Evolutionary conservation across 139 green algal species (phyloP).

Genomic region (Picochlorum sp.): DNA sequence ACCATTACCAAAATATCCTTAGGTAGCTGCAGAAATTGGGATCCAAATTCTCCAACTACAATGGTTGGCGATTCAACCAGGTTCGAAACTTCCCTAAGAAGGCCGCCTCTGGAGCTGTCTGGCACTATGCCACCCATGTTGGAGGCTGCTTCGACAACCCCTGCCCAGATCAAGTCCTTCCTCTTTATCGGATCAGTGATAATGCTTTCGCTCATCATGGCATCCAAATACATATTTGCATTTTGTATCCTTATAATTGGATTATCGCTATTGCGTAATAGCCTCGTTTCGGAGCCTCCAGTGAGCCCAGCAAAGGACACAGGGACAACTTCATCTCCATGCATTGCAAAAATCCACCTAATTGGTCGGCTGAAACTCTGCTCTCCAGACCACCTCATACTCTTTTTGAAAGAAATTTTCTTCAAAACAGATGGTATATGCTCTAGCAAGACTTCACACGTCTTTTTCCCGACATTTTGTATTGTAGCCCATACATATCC

Average conservation of each 20-base stretch:
- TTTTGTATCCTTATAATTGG: slow-evolving; percentile 13
- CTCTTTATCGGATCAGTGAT: slow-evolving; percentile 37
- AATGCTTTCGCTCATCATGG: slow-evolving; percentile 49
- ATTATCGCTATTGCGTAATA: slow-evolving; percentile 48
- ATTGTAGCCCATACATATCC: slow-evolving; percentile 85
- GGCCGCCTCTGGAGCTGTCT: slow-evolving; percentile 29
- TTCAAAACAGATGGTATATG: slow-evolving; percentile 64
- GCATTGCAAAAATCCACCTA: slow-evolving; percentile 89
- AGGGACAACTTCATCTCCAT: slow-evolving; percentile 61
- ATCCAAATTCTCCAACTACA: slow-evolving; percentile 70
- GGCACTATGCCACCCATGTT: slow-evolving; percentile 40
- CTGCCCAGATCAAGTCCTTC: slow-evolving; percentile 55
- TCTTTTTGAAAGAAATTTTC: slow-evolving; percentile 73
- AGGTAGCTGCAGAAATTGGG: slow-evolving; percentile 77
- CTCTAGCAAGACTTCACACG: slow-evolving; percentile 59
- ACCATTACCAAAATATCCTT: slow-evolving; percentile 94
- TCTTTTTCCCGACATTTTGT: slow-evolving; percentile 35
- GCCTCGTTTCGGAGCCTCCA: slow-evolving; percentile 35
- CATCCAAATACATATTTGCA: slow-evolving; percentile 52
- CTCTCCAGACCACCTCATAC: slow-evolving; percentile 77
- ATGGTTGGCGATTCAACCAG: slow-evolving; percentile 83
- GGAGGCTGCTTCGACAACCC: slow-evolving; percentile 28
- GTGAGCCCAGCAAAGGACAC: slow-evolving; percentile 42
- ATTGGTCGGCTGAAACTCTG: slow-evolving; percentile 76
- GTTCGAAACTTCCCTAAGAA: slow-evolving; percentile 76